Percentiles rank a stretch among this genome's conserved stretches.
phyloP scores from a whole-genome alignment of 306 rosid species.

The Myrica gale region DNA sequence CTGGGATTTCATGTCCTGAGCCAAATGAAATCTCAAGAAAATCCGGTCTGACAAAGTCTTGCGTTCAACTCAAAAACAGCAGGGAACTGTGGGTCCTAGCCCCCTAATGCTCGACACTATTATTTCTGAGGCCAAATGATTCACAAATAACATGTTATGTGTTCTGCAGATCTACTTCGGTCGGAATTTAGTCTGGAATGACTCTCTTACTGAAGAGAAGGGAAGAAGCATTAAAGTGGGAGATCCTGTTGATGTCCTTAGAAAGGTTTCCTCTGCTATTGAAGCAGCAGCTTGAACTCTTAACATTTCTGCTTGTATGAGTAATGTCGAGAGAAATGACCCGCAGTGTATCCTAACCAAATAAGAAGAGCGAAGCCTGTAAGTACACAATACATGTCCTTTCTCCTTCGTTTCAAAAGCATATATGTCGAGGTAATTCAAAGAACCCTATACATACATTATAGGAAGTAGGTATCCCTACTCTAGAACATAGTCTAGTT shows the following conservation, averaged over 20 bases:
- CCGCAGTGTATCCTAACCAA: no score
- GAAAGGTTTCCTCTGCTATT: constrained; percentile 50
- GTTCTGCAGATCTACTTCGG: constrained; percentile 75
- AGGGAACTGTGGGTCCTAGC: constrained; percentile 51
- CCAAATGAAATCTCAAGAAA: constrained; percentile 51
- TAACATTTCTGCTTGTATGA: background rate
- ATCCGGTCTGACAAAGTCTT: constrained; percentile 59
- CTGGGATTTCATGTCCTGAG: constrained; percentile 60
- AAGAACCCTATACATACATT: no score
- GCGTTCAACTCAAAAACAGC: constrained; percentile 56
- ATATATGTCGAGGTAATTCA: no score
- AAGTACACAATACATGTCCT: no score
- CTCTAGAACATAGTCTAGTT: no score
- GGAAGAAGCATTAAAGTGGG: constrained; percentile 55
- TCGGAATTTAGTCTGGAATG: constrained; percentile 72
- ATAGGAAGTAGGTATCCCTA: no score
- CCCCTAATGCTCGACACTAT: constrained; percentile 2
- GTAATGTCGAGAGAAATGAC: background rate
- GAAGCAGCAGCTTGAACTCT: constrained; percentile 67
- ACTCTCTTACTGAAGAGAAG: constrained; percentile 34
- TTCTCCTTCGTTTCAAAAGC: no score
- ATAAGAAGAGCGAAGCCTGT: no score
- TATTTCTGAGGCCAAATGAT: constrained; percentile 14
- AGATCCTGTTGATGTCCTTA: constrained; percentile 52
- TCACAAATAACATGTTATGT: constrained; percentile 11